phyloP scores from a whole-genome alignment of 2,329 filamentous ascomycete genomes.

The Fusarium cyanostomum region DNA sequence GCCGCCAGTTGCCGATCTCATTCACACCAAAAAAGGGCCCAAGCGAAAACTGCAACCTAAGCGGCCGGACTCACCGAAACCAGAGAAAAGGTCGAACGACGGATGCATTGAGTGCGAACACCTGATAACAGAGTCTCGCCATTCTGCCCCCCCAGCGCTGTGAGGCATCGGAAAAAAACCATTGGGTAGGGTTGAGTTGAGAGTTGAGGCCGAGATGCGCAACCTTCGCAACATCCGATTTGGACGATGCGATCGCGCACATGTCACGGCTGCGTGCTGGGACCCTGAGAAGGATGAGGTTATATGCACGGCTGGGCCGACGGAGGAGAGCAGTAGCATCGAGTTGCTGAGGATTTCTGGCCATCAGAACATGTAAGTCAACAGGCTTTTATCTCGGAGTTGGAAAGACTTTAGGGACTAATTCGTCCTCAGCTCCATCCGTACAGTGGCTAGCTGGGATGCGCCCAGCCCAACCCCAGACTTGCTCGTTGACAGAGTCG shows the following conservation, averaged over 20 bases:
- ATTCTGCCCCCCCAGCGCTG: conserved; percentile 12
- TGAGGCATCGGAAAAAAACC: conserved; percentile 4
- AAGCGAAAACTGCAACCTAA: conserved; percentile 21
- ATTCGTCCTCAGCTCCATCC: conserved; percentile 42
- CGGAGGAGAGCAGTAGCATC: conserved; percentile 73
- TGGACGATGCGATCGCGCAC: conserved; percentile 68
- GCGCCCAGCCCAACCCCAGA: conserved; percentile 82
- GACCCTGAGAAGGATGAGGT: conserved; percentile 80
- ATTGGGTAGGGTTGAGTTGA: background rate
- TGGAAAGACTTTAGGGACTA: conserved; percentile 25
- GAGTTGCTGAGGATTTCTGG: conserved; percentile 70
- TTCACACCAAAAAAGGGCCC: conserved; percentile 31
- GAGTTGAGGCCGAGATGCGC: conserved; percentile 68
- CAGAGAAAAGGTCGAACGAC: conserved; percentile 38
- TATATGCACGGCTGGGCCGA: conserved; percentile 86
- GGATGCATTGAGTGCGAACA: conserved; percentile 28
- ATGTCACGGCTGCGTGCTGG: conserved; percentile 84
- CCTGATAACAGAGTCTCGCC: conserved; percentile 18
- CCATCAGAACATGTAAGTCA: conserved; percentile 55
- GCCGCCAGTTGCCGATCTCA: conserved; percentile 37
- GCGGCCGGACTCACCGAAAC: conserved; percentile 34
- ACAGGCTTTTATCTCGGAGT: background rate
- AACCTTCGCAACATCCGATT: conserved; percentile 85
- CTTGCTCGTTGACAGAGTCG: conserved; percentile 76
- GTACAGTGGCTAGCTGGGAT: conserved; percentile 83